Conservation (phyloP, 2,329 filamentous ascomycete genomes). For the Dothideomycetes sp. region DNA sequence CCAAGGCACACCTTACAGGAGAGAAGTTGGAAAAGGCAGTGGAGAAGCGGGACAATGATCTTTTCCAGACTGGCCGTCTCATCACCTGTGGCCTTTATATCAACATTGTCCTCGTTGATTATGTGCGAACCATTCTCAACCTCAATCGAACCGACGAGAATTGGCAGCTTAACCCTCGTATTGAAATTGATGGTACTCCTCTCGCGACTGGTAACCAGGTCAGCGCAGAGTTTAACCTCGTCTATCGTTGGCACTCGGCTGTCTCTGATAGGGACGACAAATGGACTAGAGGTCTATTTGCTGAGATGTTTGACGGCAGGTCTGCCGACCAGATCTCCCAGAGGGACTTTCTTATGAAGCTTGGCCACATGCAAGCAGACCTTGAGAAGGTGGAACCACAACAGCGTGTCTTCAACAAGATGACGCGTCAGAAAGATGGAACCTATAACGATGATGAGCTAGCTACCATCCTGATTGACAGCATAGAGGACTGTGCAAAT, state of each 20-base stretch:
- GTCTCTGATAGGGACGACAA: constrained; percentile 33
- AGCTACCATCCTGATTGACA: constrained; percentile 41
- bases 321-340: constrained; percentile 13
- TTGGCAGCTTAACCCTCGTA: constrained; percentile 33
- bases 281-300: constrained; percentile 31
- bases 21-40: constrained; percentile 15
- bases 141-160: constrained; percentile 31
- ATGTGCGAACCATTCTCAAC: constrained; percentile 42
- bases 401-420: constrained; percentile 21
- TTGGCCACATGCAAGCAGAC: constrained; percentile 17
- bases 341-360: constrained; percentile 18
- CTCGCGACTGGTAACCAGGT: constrained; percentile 40
- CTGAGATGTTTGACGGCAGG: constrained; percentile 18
- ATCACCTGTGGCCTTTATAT: constrained; percentile 43
- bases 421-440: constrained; percentile 30
- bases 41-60: constrained; percentile 31
- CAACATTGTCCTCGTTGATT: constrained; percentile 43
- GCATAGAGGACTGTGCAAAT: constrained; percentile 51
- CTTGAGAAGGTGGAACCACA: constrained; percentile 18
- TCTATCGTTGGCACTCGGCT: constrained; percentile 40
- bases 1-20: constrained; percentile 37
- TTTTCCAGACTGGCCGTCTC: constrained; percentile 41
- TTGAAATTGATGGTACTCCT: constrained; percentile 25
- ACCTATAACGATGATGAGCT: constrained; percentile 48
- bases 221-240: constrained; percentile 41